These are phyloP conservation scores for Penicillium rolfsii DNA, from an alignment of 2,329 filamentous ascomycete species.

Conservation along the genomic window DNA sequence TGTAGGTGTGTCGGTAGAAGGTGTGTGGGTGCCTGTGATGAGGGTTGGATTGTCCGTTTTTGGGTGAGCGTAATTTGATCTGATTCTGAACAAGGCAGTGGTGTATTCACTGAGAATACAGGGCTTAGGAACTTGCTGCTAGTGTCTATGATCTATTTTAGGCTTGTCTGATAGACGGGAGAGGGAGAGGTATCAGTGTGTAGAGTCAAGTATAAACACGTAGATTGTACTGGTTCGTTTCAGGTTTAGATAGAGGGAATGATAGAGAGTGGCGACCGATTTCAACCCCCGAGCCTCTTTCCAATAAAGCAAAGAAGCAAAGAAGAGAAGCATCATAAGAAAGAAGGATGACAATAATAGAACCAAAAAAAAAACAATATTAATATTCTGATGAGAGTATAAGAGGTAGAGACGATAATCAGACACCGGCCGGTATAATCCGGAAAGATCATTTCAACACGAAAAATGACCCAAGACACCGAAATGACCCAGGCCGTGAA, in stretches of 20 bases:
- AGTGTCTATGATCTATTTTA: conserved; percentile 1
- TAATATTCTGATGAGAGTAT: background rate
- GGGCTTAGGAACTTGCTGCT: background rate
- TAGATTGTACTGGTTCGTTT: background rate
- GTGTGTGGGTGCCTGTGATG: background rate
- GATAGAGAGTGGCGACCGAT: conserved; percentile 16
- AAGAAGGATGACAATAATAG: background rate
- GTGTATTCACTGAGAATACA: background rate
- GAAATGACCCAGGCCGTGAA: background rate
- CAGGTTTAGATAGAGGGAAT: background rate
- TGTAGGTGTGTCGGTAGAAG: background rate
- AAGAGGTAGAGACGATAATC: background rate
- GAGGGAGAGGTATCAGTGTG: conserved; percentile 14
- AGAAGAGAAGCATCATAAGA: background rate
- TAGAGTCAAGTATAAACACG: background rate
- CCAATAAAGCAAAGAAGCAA: background rate
- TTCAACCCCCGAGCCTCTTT: conserved; percentile 23
- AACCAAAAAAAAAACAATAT: background rate
- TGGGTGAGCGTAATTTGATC: background rate
- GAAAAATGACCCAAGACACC: background rate
- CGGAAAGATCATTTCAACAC: conserved; percentile 2
- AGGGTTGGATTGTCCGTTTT: background rate
- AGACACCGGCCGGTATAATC: background rate
- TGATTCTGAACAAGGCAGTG: background rate
- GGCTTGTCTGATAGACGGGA: conserved; percentile 11